These are phyloP conservation scores for Ziziphus jujuba DNA, from an alignment of 306 rosid genomes.

Conservation along the genomic window DNA sequence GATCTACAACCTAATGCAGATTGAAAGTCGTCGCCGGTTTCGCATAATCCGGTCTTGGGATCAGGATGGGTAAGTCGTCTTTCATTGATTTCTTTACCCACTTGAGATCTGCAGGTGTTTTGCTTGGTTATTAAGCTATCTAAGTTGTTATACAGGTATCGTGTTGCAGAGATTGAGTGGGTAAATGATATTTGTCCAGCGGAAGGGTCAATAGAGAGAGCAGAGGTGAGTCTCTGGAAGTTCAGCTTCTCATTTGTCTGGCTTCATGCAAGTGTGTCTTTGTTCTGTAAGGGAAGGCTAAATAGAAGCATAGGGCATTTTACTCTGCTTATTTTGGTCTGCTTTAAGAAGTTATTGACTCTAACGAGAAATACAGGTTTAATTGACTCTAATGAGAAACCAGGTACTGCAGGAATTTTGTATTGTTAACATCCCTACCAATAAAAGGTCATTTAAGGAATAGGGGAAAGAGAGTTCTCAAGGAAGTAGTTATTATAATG, in stretches of 20 bases:
- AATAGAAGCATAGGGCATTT: no score
- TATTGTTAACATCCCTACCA: no score
- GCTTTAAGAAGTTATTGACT: no score
- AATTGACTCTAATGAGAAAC: no score
- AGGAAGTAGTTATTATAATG: no score
- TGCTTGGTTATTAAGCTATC: conserved; percentile 18
- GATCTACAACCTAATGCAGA: conserved; percentile 46
- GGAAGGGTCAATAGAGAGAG: conserved; percentile 74
- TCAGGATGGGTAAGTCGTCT: conserved; percentile 84
- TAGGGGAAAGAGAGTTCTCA: no score
- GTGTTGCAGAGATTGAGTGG: conserved; percentile 96
- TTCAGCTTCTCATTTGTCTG: conserved; percentile 21
- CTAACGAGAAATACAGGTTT: no score
- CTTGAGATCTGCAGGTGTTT: conserved; percentile 4
- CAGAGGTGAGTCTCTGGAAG: conserved; percentile 48
- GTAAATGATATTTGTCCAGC: conserved; percentile 59
- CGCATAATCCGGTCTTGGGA: conserved; percentile 70
- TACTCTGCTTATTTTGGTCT: no score
- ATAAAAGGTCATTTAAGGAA: no score
- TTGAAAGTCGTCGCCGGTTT: conserved; percentile 88
- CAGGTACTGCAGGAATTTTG: no score
- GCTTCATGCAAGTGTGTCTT: no score
- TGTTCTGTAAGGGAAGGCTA: no score
- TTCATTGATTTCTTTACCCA: conserved; percentile 6
- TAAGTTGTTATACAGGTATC: conserved; percentile 61